Evolutionary conservation across 768 basidiomycete genomes (phyloP).

Genomic region (Phaeotremella fagi): DNA sequence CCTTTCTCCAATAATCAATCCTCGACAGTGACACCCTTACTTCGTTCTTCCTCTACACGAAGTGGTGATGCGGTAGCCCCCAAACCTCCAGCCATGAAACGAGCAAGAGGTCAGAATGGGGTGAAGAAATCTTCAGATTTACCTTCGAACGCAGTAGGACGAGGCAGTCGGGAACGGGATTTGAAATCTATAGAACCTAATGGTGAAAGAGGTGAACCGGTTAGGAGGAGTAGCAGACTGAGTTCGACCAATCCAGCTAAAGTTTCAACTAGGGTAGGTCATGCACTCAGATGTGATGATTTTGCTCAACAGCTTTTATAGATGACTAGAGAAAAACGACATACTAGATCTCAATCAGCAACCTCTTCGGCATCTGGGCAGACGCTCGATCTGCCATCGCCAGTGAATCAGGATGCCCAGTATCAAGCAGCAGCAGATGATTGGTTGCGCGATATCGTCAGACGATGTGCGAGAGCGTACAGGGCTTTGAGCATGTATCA

Average conservation of each 20-base stretch:
- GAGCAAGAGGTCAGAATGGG: constrained; percentile 23
- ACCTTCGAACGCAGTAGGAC: not conserved
- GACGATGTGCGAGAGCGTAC: constrained; percentile 75
- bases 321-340: constrained; percentile 9
- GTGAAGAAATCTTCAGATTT: constrained; percentile 6
- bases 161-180: constrained; percentile 15
- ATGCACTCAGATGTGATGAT: not conserved
- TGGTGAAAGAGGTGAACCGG: constrained; percentile 20
- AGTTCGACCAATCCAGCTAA: constrained; percentile 2
- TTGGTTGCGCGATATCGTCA: constrained; percentile 73
- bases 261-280: constrained; percentile 4
- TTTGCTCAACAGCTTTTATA: constrained; percentile 1
- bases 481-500: constrained; percentile 70
- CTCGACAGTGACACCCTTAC: not conserved
- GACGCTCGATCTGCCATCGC: constrained; percentile 16
- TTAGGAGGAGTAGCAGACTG: constrained; percentile 26
- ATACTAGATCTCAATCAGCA: constrained; percentile 21
- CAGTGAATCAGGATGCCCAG: constrained; percentile 19
- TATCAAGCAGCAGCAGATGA: constrained; percentile 63
- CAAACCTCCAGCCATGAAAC: constrained; percentile 37
- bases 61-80: not conserved
- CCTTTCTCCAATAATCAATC: constrained; percentile 1
- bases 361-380: constrained; percentile 32
- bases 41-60: not conserved
- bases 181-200: constrained; percentile 33